Evolutionary conservation across 148 eudicot species (phyloP).

Genomic region (Limonium bicolor): DNA sequence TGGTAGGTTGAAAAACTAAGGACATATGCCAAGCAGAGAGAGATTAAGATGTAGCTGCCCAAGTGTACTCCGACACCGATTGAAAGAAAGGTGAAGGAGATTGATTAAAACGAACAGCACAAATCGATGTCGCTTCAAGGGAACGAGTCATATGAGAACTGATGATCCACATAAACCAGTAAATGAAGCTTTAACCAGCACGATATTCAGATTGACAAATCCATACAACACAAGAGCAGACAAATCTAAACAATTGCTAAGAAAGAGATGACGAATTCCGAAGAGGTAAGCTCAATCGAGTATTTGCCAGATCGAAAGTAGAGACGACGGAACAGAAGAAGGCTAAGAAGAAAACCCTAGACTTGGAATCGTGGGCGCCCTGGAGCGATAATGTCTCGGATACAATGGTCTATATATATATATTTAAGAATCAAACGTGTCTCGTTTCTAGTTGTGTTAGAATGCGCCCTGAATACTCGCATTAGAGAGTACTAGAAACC

Average conservation of each 20-base stretch:
- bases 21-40: neutral
- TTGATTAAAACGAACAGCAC: constrained; percentile 22
- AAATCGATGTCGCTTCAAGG: constrained; percentile 51
- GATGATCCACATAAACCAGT: constrained; percentile 32
- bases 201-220: neutral
- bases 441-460: too few species aligned
- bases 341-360: too few species aligned
- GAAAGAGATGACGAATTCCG: too few species aligned
- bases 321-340: too few species aligned
- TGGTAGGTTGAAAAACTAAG: neutral
- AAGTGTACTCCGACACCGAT: constrained; percentile 7
- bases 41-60: constrained; percentile 32
- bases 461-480: too few species aligned
- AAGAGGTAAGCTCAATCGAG: too few species aligned
- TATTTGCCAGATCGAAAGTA: too few species aligned
- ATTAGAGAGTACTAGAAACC: too few species aligned
- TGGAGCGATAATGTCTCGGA: too few species aligned
- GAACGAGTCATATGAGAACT: constrained; percentile 61
- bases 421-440: too few species aligned
- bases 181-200: constrained; percentile 24
- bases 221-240: neutral
- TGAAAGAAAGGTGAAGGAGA: constrained; percentile 2
- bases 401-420: too few species aligned
- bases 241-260: neutral
- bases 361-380: too few species aligned